A percentile compares a stretch with the other conserved stretches of the same genome.
These are phyloP conservation scores for Rhizopogon vesiculosus DNA, from an alignment of 768 basidiomycete genomes.

Conservation along the genomic window DNA sequence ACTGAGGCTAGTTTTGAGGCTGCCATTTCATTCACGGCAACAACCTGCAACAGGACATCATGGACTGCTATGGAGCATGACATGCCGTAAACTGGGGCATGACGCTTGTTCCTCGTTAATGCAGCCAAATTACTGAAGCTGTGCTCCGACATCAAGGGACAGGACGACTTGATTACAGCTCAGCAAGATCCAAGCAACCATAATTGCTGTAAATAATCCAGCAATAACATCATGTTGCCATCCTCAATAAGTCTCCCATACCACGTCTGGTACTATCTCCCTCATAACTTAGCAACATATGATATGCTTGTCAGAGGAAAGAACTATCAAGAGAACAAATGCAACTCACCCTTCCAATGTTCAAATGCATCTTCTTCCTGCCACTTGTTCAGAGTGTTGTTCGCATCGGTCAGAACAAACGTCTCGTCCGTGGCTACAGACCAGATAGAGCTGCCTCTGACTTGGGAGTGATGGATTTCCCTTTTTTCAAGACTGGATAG, in stretches of 20 bases:
- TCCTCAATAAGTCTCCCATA: constrained; percentile 75
- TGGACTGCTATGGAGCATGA: no score
- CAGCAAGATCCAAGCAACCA: no score
- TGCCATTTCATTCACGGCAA: no score
- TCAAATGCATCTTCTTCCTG: constrained; percentile 60
- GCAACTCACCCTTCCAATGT: constrained; percentile 70
- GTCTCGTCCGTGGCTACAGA: constrained; percentile 29
- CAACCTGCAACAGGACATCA: no score
- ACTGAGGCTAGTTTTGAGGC: no score
- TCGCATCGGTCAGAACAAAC: constrained; percentile 58
- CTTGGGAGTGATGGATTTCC: constrained; percentile 47
- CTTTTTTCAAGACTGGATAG: constrained; percentile 45
- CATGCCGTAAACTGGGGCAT: no score
- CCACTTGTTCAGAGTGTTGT: constrained; percentile 60
- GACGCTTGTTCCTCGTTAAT: no score
- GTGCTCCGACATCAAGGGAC: no score
- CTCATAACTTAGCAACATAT: constrained; percentile 60
- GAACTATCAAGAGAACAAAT: neutral
- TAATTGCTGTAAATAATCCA: no score
- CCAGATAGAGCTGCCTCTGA: constrained; percentile 24
- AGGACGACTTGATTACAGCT: no score
- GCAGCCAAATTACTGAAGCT: no score
- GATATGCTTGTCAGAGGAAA: neutral
- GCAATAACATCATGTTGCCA: neutral
- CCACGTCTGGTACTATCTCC: constrained; percentile 58